Evolutionary conservation across 345 rosid species (phyloP), one percentile per base, ranked within the genome.

Genomic region (Populus euphratica): DNA sequence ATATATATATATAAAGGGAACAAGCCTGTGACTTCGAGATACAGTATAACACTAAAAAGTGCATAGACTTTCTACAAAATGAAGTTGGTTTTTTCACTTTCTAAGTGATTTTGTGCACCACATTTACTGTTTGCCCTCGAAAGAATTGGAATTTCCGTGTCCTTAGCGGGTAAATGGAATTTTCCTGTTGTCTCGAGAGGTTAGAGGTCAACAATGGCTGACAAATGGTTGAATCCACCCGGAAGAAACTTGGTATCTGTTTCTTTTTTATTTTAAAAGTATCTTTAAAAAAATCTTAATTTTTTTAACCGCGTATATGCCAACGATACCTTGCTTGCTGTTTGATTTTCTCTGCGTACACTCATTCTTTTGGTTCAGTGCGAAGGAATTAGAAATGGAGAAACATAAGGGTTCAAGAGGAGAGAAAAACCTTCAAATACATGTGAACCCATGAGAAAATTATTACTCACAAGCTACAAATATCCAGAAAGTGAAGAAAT

Each of bases 141-240:
- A 83, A 79, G 82, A 72, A 72, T 76, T 59, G 25, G 68, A 49
- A 79, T 43, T 36, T 69, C 21, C 38, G 65, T 73, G 56, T 64
- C 52, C 66, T 75, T 76, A 31, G 16, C 25, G 52, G 56, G 69
- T 17, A 70, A 76, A 83, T 78, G 83, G 78, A 69, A 81, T 47
- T 62, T 82, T 75, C 63, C 87, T 81, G 74, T 70, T 50, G 23
- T 23, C 39, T 59, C 31, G 18, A 5, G 5, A 2, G 20, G 1
- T 9, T n/a, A 38, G 73, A 74, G 83, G 86, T 85, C 89, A 81
- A 77, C 85, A 72, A 69, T 74, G 77, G 73, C 78, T 73, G 85
- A 86, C 89, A 84, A 80, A 41, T 18, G 44, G 25, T 67, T 36
- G 43, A 67, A 31, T 35, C n/a, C 36, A 12, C 9, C 31, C 1